Evolutionary conservation across 1,139 yeast genomes (phyloP).

Genomic region (Candida smagusa): DNA sequence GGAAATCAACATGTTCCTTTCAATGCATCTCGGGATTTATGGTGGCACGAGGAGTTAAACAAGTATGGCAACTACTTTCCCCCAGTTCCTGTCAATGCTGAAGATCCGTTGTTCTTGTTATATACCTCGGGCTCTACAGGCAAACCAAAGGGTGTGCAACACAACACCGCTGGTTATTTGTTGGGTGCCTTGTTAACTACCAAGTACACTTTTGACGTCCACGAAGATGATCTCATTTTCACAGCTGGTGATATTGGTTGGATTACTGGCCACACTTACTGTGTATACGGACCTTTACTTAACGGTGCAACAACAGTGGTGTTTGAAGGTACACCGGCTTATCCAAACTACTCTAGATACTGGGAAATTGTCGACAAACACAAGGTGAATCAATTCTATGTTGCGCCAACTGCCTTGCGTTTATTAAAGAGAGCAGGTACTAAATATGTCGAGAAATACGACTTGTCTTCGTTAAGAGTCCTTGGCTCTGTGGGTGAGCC

Average conservation of each 20-base stretch:
- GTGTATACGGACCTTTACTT: constrained; percentile 75
- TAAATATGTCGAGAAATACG: constrained; percentile 58
- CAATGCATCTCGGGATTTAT: constrained; percentile 60
- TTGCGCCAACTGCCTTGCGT: constrained; percentile 88
- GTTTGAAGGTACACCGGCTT: constrained; percentile 85
- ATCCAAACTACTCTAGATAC: constrained; percentile 74
- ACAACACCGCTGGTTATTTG: constrained; percentile 76
- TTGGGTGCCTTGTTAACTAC: constrained; percentile 69
- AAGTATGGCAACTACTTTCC: constrained; percentile 65
- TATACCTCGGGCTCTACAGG: constrained; percentile 72
- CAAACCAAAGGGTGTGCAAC: constrained; percentile 68
- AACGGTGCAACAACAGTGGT: constrained; percentile 80
- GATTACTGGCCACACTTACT: constrained; percentile 87
- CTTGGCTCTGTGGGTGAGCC: constrained; percentile 92
- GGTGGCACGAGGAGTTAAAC: constrained; percentile 77
- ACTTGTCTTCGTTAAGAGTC: constrained; percentile 64
- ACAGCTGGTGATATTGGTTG: constrained; percentile 90
- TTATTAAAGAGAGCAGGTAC: constrained; percentile 81
- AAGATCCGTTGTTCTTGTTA: constrained; percentile 61
- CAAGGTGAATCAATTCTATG: constrained; percentile 79
- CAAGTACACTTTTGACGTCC: constrained; percentile 74
- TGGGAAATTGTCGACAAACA: constrained; percentile 81
- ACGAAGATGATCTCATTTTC: constrained; percentile 66
- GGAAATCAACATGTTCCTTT: constrained; percentile 67
- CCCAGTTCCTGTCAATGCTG: constrained; percentile 57